Base-by-base conservation (phyloP, 228 moss, liverwort and hornwort species). In the Sphagnum magellanicum region DNA sequence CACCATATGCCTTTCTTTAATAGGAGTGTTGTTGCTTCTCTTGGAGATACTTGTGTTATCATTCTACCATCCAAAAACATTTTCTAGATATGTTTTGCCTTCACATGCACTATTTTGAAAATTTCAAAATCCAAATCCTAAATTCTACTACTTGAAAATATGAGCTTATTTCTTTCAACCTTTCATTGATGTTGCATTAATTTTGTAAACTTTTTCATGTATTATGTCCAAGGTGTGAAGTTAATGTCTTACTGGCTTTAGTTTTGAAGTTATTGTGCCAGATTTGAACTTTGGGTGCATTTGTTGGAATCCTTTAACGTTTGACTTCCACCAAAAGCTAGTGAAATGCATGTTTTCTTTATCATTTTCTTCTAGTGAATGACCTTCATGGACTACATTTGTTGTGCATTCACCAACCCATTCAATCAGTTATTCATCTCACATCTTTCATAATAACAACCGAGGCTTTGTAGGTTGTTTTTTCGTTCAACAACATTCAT, bases 301-400 rank as follows among this genome's bases (percentile, higher is more conserved):
- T 61, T 50, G 74, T 60, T 77, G 61, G 51, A 74, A 68, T 50
- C 47, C 50, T 67, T 65, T 60, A 55, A 32, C 70, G 48, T 78
- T 75, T 10, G 61, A 17, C 55, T 76, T 78, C 62, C 71, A 68
- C 48, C 63, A 68, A 55, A 71, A 58, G 52, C 67, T 70, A 10
- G 76, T 49, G 10, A 82, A 78, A 60, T 68, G 70, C 52, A 73
- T 71, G 32, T 68, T 53, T 68, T 73, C 75, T 52, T 75, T 75
- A 32, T 32, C 32, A 32, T 4, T 55, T 70, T 68, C 78, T 74
- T 57, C 57, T 15, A 53, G 65, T 52, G 68, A 52, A 61, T 48
- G 75, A 68, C 69, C 52, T 71, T 76, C 82, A 64, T 73, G 71
- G 68, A 73, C 68, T 16, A 76, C 74, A 72, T 69, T 74, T 66